These are phyloP conservation scores for Rubus parviflorus DNA, from an alignment of 306 rosid genomes.

Conservation along the genomic window DNA sequence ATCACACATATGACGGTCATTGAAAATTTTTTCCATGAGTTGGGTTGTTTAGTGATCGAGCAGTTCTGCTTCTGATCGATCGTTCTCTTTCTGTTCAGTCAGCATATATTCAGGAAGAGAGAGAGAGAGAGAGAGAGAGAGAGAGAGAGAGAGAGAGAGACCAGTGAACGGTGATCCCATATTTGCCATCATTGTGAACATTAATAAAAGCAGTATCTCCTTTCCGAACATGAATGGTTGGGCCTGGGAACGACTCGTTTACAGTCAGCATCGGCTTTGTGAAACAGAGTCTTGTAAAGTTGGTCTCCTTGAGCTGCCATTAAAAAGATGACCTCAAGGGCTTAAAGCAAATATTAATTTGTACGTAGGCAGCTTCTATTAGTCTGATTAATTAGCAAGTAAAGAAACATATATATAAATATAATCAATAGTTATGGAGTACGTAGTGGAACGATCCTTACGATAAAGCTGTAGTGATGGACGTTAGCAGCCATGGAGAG, in stretches of 20 bases:
- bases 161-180: constrained; percentile 35
- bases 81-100: too few species aligned
- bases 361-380: too few species aligned
- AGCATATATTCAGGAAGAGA: too few species aligned
- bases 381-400: neutral
- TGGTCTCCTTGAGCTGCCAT: constrained; percentile 27
- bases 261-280: constrained; percentile 33
- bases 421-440: too few species aligned
- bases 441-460: neutral
- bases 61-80: too few species aligned
- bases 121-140: neutral
- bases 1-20: too few species aligned
- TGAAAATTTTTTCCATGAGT: too few species aligned
- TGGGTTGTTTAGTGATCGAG: too few species aligned
- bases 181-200: constrained; percentile 15
- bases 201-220: constrained; percentile 24
- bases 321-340: neutral
- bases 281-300: constrained; percentile 25
- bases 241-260: constrained; percentile 27
- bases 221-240: constrained; percentile 17
- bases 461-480: constrained; percentile 27
- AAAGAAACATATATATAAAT: too few species aligned
- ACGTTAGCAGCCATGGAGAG: constrained; percentile 19
- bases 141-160: too few species aligned
- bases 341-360: neutral